Conservation (phyloP, 805 yeast species). For the Candida bentonensis region DNA sequence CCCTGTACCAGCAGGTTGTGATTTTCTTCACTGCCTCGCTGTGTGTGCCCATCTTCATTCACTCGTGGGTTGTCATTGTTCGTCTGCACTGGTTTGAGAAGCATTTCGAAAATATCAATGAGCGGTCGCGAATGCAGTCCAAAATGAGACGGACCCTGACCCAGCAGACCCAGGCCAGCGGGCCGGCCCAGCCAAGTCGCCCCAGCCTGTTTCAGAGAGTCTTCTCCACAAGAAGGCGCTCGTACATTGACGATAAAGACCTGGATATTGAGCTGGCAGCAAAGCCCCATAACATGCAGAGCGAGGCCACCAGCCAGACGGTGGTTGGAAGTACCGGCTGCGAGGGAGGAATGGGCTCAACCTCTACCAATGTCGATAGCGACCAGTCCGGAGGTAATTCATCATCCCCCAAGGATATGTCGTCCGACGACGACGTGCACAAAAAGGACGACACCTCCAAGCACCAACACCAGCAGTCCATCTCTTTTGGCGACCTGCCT, state of each 20-base stretch:
- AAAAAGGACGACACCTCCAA: too few species aligned
- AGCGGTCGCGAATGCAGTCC: conserved; percentile 61
- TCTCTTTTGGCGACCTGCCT: conserved; percentile 48
- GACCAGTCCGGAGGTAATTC: background rate
- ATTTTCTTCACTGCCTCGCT: conserved; percentile 49
- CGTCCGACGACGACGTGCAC: background rate
- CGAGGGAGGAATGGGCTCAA: conserved; percentile 1
- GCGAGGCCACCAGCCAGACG: too few species aligned
- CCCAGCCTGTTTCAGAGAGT: too few species aligned
- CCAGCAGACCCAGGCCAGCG: background rate
- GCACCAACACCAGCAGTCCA: conserved; percentile 18
- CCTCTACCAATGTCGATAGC: conserved; percentile 2
- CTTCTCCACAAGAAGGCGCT: background rate
- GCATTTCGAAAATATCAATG: conserved; percentile 69
- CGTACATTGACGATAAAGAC: background rate
- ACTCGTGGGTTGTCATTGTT: conserved; percentile 59
- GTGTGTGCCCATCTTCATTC: conserved; percentile 82
- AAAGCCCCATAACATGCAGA: too few species aligned
- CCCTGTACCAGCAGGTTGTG: conserved; percentile 67
- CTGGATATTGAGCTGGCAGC: background rate
- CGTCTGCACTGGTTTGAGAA: conserved; percentile 84
- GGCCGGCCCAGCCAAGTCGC: too few species aligned
- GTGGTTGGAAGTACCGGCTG: background rate
- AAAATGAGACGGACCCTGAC: conserved; percentile 74
- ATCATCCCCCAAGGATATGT: background rate